phyloP scores from a whole-genome alignment of 1,139 yeast species.

The Yamadazyma triangularis region DNA sequence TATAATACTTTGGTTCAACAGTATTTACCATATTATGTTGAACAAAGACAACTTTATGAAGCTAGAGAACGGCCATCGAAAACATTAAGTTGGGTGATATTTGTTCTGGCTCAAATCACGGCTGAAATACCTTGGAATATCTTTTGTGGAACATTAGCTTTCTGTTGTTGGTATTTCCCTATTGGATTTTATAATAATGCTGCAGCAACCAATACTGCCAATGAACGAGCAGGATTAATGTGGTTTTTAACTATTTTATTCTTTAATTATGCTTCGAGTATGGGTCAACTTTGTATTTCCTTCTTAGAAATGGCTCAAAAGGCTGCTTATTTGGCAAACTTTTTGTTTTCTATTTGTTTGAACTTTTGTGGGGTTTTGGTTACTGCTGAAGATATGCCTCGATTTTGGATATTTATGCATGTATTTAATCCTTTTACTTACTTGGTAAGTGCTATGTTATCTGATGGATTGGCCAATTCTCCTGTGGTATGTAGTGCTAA shows the following conservation, averaged over 20 bases:
- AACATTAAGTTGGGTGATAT: slow-evolving; percentile 25
- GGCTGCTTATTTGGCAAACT: slow-evolving; percentile 30
- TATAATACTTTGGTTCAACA: slow-evolving; percentile 55
- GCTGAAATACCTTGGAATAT: slow-evolving; percentile 78
- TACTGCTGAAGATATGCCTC: slow-evolving; percentile 20
- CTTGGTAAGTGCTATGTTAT: slow-evolving; percentile 46
- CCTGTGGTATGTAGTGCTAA: slow-evolving; percentile 40
- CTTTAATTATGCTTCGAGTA: slow-evolving; percentile 30
- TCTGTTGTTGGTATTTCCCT: slow-evolving; percentile 78
- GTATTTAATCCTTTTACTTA: slow-evolving; percentile 28
- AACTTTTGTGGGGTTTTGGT: slow-evolving; percentile 34
- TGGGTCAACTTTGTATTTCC: slow-evolving; percentile 37
- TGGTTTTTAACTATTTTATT: slow-evolving; percentile 40
- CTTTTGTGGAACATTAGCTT: slow-evolving; percentile 59
- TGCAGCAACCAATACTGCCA: slow-evolving; percentile 17
- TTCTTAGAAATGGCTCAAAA: slow-evolving; percentile 35
- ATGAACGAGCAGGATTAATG: slow-evolving; percentile 38
- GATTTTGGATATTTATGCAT: slow-evolving; percentile 34
- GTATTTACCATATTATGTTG: slow-evolving; percentile 28
- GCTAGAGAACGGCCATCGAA: slow-evolving; percentile 33
- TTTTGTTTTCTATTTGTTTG: slow-evolving; percentile 26
- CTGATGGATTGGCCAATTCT: slow-evolving; percentile 51
- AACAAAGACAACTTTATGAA: slow-evolving; percentile 33
- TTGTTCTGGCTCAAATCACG: slow-evolving; percentile 57
- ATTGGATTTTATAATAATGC: slow-evolving; percentile 66